These are phyloP conservation scores for Candida maris DNA, from an alignment of 805 yeast species.

Conservation along the genomic window DNA sequence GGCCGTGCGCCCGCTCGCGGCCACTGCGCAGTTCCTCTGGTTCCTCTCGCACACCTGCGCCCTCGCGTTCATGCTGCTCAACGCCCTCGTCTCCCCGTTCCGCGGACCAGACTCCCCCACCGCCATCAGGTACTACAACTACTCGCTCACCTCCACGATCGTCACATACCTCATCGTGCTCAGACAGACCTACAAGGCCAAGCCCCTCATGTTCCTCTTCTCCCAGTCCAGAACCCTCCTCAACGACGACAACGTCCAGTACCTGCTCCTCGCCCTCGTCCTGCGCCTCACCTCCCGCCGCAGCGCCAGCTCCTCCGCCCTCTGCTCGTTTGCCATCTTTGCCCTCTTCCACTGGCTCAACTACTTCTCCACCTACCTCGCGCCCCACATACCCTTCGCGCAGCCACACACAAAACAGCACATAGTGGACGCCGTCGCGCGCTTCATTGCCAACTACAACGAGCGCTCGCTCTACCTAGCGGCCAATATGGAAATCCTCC, in stretches of 20 bases:
- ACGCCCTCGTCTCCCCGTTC: slow-evolving; percentile 42
- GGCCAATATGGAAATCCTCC: slow-evolving; percentile 44
- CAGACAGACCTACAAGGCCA: slow-evolving; percentile 52
- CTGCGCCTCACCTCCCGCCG: slow-evolving; percentile 32
- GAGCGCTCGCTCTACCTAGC: slow-evolving; percentile 43
- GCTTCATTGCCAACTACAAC: slow-evolving; percentile 37
- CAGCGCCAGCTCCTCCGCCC: slow-evolving; percentile 34
- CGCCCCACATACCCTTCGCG: slow-evolving; percentile 46
- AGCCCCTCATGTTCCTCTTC: slow-evolving; percentile 26
- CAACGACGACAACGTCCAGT: slow-evolving; percentile 62
- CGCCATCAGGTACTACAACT: slow-evolving; percentile 36
- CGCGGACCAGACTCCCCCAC: slow-evolving; percentile 26
- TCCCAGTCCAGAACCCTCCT: slow-evolving; percentile 28
- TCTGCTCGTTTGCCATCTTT: slow-evolving; percentile 59
- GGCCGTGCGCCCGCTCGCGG: slow-evolving; percentile 15
- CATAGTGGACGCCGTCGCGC: slow-evolving; percentile 28
- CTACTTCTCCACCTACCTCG: slow-evolving; percentile 51
- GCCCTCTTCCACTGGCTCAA: slow-evolving; percentile 62
- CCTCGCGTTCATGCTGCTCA: slow-evolving; percentile 37
- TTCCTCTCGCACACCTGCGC: slow-evolving; percentile 58
- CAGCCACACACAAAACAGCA: slow-evolving; percentile 25
- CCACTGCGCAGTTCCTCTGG: slow-evolving; percentile 68
- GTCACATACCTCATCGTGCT: slow-evolving; percentile 62
- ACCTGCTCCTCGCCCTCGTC: slow-evolving; percentile 43
- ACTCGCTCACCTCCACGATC: slow-evolving; percentile 48